Evolutionary conservation across 2,329 filamentous ascomycete genomes (phyloP).

Genomic region (Cladosporium sp.): DNA sequence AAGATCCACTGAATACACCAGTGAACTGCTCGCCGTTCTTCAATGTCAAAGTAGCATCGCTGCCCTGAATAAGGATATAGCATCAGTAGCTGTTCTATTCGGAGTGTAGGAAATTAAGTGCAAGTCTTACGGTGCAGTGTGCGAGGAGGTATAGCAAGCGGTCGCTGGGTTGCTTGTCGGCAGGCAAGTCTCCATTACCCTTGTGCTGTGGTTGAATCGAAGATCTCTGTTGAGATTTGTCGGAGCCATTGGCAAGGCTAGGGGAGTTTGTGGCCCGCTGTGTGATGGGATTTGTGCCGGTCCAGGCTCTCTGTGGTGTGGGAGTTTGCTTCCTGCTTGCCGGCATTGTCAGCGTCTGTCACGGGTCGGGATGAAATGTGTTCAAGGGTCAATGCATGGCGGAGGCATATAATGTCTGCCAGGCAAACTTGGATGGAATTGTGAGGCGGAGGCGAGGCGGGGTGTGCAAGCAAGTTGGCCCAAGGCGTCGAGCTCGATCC

Average conservation of each 20-base stretch:
- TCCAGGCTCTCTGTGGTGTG: conserved; percentile 58
- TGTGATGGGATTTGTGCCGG: conserved; percentile 61
- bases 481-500: background rate
- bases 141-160: conserved; percentile 60
- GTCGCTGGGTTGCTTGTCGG: conserved; percentile 61
- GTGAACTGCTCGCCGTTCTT: conserved; percentile 62
- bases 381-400: conserved; percentile 5
- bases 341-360: conserved; percentile 17
- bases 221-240: conserved; percentile 34
- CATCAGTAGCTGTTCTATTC: conserved; percentile 18
- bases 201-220: conserved; percentile 25
- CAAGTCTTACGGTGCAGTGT: conserved; percentile 54
- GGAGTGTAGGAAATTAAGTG: background rate
- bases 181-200: conserved; percentile 48
- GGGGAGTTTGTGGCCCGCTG: conserved; percentile 50
- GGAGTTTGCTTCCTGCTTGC: conserved; percentile 51
- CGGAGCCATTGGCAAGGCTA: conserved; percentile 56
- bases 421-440: conserved; percentile 15
- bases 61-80: conserved; percentile 47
- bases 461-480: background rate
- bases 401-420: conserved; percentile 7
- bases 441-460: conserved; percentile 3
- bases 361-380: background rate
- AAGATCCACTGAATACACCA: conserved; percentile 61
- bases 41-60: conserved; percentile 56